These are phyloP conservation scores for Geosiphon pyriformis DNA, from an alignment of 192 early-diverging fungal species.

Conservation along the genomic window DNA sequence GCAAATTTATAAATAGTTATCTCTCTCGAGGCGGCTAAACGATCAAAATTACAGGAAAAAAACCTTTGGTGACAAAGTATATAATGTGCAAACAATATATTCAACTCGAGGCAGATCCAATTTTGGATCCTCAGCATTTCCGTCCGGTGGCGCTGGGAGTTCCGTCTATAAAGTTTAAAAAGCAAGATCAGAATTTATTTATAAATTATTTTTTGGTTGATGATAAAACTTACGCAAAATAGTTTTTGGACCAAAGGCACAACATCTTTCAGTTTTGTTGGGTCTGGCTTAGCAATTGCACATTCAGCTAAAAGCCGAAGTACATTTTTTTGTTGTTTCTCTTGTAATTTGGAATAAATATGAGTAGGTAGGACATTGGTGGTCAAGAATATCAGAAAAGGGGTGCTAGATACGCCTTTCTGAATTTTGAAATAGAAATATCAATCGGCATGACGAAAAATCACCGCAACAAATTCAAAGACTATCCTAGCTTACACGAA, in stretches of 20 bases:
- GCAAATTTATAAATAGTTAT: neutral
- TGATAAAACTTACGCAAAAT: constrained; percentile 11
- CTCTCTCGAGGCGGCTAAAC: too few species aligned
- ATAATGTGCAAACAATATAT: constrained; percentile 16
- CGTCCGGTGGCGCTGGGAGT: constrained; percentile 2
- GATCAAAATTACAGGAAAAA: too few species aligned
- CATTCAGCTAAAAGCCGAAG: constrained; percentile 11
- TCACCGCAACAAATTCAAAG: too few species aligned
- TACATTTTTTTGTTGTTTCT: constrained; percentile 8
- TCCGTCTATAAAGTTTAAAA: constrained; percentile 11
- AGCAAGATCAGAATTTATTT: neutral
- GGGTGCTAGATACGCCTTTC: constrained; percentile 20
- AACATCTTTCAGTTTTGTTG: constrained; percentile 6
- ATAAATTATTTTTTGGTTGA: neutral
- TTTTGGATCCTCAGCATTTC: constrained; percentile 4
- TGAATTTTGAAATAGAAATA: too few species aligned
- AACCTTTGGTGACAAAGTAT: constrained; percentile 11
- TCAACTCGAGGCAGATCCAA: constrained; percentile 12
- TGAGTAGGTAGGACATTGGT: constrained; percentile 13
- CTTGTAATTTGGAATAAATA: constrained; percentile 13
- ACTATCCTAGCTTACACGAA: neutral
- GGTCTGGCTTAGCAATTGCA: neutral
- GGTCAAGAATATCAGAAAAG: constrained; percentile 18
- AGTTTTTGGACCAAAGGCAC: constrained; percentile 13
- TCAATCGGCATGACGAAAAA: too few species aligned